A percentile compares a stretch with the other conserved stretches of the same genome.
Conservation (phyloP, 116 monocot species). For the Zostera marina region DNA sequence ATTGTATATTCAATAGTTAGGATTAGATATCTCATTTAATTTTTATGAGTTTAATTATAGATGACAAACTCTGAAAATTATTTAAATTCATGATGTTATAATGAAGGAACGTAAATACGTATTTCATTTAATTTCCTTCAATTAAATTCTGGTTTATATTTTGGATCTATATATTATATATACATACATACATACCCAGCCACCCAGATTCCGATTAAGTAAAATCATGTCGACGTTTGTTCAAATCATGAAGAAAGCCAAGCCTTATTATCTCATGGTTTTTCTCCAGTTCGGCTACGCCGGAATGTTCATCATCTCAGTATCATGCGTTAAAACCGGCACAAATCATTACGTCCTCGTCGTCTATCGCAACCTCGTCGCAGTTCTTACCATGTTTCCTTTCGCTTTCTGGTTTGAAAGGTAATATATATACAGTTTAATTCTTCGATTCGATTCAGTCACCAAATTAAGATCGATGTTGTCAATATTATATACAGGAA, state of each 20-base stretch:
- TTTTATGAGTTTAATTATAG: too few species aligned
- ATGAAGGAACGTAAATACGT: too few species aligned
- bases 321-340: constrained; percentile 57
- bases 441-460: background rate
- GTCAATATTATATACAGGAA: constrained; percentile 25
- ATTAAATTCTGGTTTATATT: too few species aligned
- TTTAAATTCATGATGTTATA: too few species aligned
- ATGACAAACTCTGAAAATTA: too few species aligned
- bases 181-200: too few species aligned
- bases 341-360: constrained; percentile 94
- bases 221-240: background rate
- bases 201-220: too few species aligned
- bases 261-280: constrained; percentile 63
- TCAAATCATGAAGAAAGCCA: constrained; percentile 16
- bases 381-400: constrained; percentile 35
- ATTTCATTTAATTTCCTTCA: too few species aligned
- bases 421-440: constrained; percentile 4
- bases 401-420: constrained; percentile 70
- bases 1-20: too few species aligned
- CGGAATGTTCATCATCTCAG: constrained; percentile 50
- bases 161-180: too few species aligned
- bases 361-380: constrained; percentile 56
- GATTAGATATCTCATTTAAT: too few species aligned
- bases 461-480: too few species aligned
- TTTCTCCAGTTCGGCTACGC: constrained; percentile 70